Evolutionary conservation across 2,329 filamentous ascomycete species (phyloP).

Genomic region (Colletotrichum cereale): DNA sequence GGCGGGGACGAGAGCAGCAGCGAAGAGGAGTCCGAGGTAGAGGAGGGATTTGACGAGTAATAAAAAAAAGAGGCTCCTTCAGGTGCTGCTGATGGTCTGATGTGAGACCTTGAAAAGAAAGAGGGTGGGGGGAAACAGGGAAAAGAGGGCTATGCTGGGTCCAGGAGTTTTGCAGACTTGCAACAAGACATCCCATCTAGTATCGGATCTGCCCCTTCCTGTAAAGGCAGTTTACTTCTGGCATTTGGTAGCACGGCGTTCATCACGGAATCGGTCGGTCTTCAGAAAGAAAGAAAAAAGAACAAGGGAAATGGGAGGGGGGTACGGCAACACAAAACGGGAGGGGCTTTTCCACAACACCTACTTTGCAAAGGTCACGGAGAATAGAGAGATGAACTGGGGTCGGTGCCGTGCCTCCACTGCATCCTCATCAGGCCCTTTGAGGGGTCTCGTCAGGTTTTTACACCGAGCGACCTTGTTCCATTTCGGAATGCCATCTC

Average conservation of each 20-base stretch:
- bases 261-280: constrained; percentile 4
- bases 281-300: not conserved
- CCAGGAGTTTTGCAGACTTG: not conserved
- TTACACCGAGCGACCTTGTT: not conserved
- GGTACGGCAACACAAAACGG: not conserved
- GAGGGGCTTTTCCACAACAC: not conserved
- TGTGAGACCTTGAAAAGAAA: too few species aligned
- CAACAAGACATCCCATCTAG: not conserved
- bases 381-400: not conserved
- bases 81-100: not conserved
- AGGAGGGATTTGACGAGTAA: constrained; percentile 47
- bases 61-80: not conserved
- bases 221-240: not conserved
- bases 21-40: constrained; percentile 43
- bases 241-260: constrained; percentile 33
- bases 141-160: not conserved
- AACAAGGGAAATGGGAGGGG: not conserved
- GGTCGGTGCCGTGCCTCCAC: not conserved
- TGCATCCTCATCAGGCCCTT: not conserved
- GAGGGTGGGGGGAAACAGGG: not conserved
- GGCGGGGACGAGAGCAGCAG: constrained; percentile 48
- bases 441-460: not conserved
- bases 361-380: not conserved
- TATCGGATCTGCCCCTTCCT: not conserved
- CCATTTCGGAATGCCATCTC: not conserved